phyloP scores from a whole-genome alignment of 148 eudicot species.

The Rhododendron molle region DNA sequence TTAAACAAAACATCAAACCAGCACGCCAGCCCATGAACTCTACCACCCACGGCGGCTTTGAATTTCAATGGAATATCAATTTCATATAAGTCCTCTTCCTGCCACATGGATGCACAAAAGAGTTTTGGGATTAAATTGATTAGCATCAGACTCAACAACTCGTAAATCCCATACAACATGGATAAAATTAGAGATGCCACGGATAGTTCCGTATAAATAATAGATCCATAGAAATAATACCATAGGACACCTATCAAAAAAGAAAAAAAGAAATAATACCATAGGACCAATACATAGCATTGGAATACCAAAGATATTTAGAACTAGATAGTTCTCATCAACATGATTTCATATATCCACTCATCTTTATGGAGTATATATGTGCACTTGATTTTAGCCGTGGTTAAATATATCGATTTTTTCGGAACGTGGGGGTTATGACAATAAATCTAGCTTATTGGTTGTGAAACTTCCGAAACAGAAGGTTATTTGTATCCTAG shows the following conservation, averaged over 20 bases:
- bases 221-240: too few species aligned
- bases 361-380: too few species aligned
- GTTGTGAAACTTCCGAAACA: too few species aligned
- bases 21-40: conserved; percentile 95
- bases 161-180: not conserved
- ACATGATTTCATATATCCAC: too few species aligned
- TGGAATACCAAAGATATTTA: not conserved
- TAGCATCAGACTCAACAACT: not conserved
- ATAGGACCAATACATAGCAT: not conserved
- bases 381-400: too few species aligned
- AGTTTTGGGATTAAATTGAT: not conserved
- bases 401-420: too few species aligned
- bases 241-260: not conserved
- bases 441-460: too few species aligned
- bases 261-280: not conserved
- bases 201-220: not conserved
- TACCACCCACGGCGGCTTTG: conserved; percentile 70
- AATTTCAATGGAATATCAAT: conserved; percentile 83
- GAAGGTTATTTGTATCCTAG: not conserved
- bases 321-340: not conserved
- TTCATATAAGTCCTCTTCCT: conserved; percentile 96
- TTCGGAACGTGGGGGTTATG: too few species aligned
- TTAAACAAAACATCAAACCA: conserved; percentile 98
- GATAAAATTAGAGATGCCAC: not conserved
- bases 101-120: conserved; percentile 26